Conservation (phyloP, 305 asterid species). For the Fraxinus xanthoxyloides region DNA sequence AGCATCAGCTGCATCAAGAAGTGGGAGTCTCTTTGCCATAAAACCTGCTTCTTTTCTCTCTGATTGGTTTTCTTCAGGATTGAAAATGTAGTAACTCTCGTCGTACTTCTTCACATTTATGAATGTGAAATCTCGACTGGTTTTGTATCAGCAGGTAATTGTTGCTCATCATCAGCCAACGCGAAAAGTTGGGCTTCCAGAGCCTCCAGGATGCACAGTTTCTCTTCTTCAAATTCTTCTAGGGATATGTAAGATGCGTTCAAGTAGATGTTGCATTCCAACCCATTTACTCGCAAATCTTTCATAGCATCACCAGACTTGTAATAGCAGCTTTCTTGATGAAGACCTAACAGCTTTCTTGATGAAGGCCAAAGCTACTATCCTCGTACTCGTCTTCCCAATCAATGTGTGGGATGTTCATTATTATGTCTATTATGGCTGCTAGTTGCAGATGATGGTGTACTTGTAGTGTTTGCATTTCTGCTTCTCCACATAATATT, state of each 20-base stretch:
- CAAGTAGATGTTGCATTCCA: neutral
- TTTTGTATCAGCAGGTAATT: conserved; percentile 15
- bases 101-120: neutral
- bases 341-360: conserved; percentile 17
- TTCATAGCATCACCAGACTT: conserved; percentile 34
- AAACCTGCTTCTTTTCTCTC: conserved; percentile 17
- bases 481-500: conserved; percentile 32
- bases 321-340: conserved; percentile 13
- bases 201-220: conserved; percentile 44
- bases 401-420: conserved; percentile 33
- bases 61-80: conserved; percentile 18
- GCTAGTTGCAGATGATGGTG: conserved; percentile 33
- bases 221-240: conserved; percentile 50
- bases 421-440: conserved; percentile 39
- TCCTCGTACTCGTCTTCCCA: conserved; percentile 27
- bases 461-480: conserved; percentile 34
- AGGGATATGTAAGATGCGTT: conserved; percentile 24
- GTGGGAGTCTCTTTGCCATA: conserved; percentile 46
- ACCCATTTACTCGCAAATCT: conserved; percentile 30
- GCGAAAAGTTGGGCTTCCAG: conserved; percentile 54
- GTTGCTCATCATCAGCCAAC: conserved; percentile 33
- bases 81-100: conserved; percentile 17
- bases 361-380: conserved; percentile 6
- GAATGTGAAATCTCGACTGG: neutral
- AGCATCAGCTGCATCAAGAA: conserved; percentile 31